Evolutionary conservation across 352 stramenopile genomes (phyloP).

Genomic region (Pythium coloratum): DNA sequence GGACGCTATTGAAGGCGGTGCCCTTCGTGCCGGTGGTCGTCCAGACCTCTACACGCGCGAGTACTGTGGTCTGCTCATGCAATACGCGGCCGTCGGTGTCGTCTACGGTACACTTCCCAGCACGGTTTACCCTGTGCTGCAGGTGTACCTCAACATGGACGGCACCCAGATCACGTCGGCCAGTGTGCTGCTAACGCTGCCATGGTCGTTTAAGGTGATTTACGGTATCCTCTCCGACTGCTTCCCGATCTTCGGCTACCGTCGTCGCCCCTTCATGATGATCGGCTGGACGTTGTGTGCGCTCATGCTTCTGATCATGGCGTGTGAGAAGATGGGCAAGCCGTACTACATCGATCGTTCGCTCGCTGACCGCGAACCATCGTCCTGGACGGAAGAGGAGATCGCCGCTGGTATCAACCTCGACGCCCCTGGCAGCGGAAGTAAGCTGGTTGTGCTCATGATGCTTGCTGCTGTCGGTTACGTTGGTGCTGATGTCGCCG

Average conservation of each 20-base stretch:
- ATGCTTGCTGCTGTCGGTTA: neutral
- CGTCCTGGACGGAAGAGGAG: neutral
- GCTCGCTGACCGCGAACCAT: neutral
- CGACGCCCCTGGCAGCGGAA: neutral
- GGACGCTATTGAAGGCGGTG: neutral
- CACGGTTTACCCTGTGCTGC: neutral
- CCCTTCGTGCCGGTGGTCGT: neutral
- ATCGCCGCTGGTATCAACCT: neutral
- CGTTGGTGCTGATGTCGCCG: neutral
- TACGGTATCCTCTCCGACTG: neutral
- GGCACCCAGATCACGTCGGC: neutral
- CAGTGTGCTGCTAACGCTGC: neutral
- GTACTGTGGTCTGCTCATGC: neutral
- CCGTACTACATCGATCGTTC: neutral
- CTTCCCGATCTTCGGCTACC: constrained; percentile 1
- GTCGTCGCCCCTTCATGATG: neutral
- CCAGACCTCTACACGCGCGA: neutral
- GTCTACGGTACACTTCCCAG: neutral
- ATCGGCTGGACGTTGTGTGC: neutral
- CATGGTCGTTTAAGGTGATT: neutral
- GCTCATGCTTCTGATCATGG: constrained; percentile 1
- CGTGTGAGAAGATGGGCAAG: neutral
- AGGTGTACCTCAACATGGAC: constrained; percentile 1
- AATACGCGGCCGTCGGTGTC: neutral
- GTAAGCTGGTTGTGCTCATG: neutral